A percentile compares a stretch with the other conserved stretches of the same genome.
phyloP scores from a whole-genome alignment of 2,329 filamentous ascomycete species.

The Stachybotrys echinatus region DNA sequence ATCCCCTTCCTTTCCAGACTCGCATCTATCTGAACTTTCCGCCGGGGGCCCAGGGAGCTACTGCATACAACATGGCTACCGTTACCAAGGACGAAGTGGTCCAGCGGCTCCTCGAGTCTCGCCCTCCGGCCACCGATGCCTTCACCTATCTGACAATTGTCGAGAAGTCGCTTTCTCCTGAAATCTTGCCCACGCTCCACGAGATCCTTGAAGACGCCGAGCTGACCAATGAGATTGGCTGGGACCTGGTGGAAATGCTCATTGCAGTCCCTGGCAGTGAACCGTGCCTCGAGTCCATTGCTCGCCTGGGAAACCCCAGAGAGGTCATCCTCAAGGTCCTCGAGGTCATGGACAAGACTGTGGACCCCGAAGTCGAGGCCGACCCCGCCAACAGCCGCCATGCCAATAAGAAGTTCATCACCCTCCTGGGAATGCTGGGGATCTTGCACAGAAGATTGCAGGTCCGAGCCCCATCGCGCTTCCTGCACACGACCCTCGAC shows the following conservation, averaged over 20 bases:
- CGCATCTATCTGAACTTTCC: too few relatives aligned
- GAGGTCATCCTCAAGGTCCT: slow-evolving; percentile 79
- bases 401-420: slow-evolving; percentile 53
- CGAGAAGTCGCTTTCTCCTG: slow-evolving; percentile 64
- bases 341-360: slow-evolving; percentile 58
- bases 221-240: slow-evolving; percentile 72
- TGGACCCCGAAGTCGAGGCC: slow-evolving; percentile 34
- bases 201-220: slow-evolving; percentile 62
- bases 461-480: slow-evolving; percentile 72
- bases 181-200: slow-evolving; percentile 62
- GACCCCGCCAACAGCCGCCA: slow-evolving; percentile 31
- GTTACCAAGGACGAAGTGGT: slow-evolving; percentile 31
- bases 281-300: slow-evolving; percentile 67
- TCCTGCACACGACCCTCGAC: slow-evolving; percentile 71
- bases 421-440: slow-evolving; percentile 64
- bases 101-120: slow-evolving; percentile 41
- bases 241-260: slow-evolving; percentile 76
- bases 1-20: too few relatives aligned
- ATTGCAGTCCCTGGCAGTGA: slow-evolving; percentile 64
- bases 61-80: background rate
- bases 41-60: background rate
- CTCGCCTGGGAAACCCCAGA: slow-evolving; percentile 71
- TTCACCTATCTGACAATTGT: slow-evolving; percentile 76
- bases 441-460: slow-evolving; percentile 70
- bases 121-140: slow-evolving; percentile 53